Base-by-base conservation (phyloP, 805 yeast genomes). In the Lachancea sp. region DNA sequence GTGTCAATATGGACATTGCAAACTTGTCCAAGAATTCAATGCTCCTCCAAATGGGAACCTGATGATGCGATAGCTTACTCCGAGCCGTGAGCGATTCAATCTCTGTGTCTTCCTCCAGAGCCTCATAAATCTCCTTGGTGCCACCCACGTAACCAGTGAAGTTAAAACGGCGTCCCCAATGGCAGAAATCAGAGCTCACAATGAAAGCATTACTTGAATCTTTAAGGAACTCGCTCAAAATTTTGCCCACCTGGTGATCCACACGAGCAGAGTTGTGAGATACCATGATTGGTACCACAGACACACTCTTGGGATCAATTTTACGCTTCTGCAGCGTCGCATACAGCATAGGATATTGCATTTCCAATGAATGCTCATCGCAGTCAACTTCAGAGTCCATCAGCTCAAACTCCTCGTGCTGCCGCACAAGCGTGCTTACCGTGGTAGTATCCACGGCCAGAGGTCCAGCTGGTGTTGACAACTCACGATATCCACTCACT, bases 111-210 rank as follows among this genome's bases (percentile, higher is more conserved):
- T 59, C 70, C 13, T 63, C 60, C 12, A 69, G 55, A 0, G 62
- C 56, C 10, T 58, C 62, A 3, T 51, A 39, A 18, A 60, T 40
- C 16, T 59, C 65, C 11, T 52, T 54, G 36, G 43, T 49, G 36
- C 50, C 54, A 5, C 59, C 58, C 0, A 79, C 70, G 50, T 79
- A 81, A 6, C 68, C 65, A 2, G 76, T 77, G 56, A 78, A 84
- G 12, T 74, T 75, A 56, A 83, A 84, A 32, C 86, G 62, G 2
- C 70, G 53, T 1, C 90, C 90, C 99, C 99, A 93, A 60, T 93
- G 99, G 59, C 97, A 90, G 57, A 93, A 93, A 67, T 93, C 99
- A 1, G 91, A 78, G 59, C 95, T 85, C 3, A 93, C 73, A 13
- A 87, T 78, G 62, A 93, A 85, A 15, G 53, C 40, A 2, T 87